Evolutionary conservation across 192 early-diverging fungal species (phyloP).

Genomic region (Coemansia sp.): DNA sequence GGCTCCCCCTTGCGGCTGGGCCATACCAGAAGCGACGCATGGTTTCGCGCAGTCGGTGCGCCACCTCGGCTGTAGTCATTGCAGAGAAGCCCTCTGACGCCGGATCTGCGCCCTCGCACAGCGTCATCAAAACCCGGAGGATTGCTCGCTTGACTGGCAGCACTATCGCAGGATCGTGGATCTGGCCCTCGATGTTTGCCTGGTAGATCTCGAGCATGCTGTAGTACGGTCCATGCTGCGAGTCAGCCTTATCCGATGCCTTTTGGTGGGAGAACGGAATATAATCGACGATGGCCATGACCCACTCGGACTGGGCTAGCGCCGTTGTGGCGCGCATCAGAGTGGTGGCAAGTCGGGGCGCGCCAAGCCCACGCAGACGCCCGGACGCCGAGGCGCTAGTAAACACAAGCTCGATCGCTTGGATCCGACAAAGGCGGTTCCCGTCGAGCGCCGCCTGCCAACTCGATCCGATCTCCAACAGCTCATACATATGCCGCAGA

Average conservation of each 20-base stretch:
- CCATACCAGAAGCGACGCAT: slow-evolving; percentile 34
- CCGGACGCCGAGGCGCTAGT: slow-evolving; percentile 31
- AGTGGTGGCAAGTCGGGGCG: slow-evolving; percentile 11
- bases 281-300: slow-evolving; percentile 14
- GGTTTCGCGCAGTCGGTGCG: slow-evolving; percentile 33
- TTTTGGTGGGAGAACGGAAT: slow-evolving; percentile 13
- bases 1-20: slow-evolving; percentile 1
- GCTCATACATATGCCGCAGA: slow-evolving; percentile 19
- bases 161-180: slow-evolving; percentile 16
- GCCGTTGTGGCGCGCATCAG: slow-evolving; percentile 22
- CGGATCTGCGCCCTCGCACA: slow-evolving; percentile 44
- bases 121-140: slow-evolving; percentile 35
- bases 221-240: slow-evolving; percentile 6
- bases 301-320: slow-evolving; percentile 35
- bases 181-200: slow-evolving; percentile 33
- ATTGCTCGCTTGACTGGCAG: slow-evolving; percentile 40
- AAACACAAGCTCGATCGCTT: slow-evolving; percentile 46
- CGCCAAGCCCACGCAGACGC: slow-evolving; percentile 15
- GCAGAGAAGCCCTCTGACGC: slow-evolving; percentile 39
- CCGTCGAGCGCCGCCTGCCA: slow-evolving; percentile 29
- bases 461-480: slow-evolving; percentile 11
- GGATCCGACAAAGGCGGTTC: slow-evolving; percentile 17
- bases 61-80: slow-evolving; percentile 53
- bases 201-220: slow-evolving; percentile 46
- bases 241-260: neutral